Evolutionary conservation across 371 early-diverging fungal species (phyloP).

Genomic region (Apophysomyces ossiformis): DNA sequence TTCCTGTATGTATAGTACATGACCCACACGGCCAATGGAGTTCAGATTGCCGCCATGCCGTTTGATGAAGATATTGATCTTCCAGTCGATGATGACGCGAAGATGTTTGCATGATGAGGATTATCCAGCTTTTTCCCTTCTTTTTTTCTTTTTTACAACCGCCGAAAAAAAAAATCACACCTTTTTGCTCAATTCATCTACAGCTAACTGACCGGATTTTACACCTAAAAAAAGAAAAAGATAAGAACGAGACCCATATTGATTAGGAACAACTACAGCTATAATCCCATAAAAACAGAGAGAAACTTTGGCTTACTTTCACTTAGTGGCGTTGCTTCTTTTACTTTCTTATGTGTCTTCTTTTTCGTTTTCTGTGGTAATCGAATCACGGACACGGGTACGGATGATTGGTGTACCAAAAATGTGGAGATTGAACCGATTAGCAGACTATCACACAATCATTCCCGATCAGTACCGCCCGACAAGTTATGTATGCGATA

Average conservation of each 20-base stretch:
- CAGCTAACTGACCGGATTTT: conserved; percentile 33
- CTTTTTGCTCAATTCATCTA: conserved; percentile 36
- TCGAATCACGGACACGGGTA: conserved; percentile 61
- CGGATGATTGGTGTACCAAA: conserved; percentile 56
- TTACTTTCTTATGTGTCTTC: conserved; percentile 21
- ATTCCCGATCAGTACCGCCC: background rate
- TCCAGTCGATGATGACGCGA: conserved; percentile 41
- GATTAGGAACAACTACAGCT: too few relatives aligned
- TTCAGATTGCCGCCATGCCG: conserved; percentile 24
- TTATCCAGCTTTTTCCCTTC: too few relatives aligned
- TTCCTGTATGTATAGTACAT: conserved; percentile 35
- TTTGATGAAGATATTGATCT: conserved; percentile 49
- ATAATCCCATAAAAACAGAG: background rate
- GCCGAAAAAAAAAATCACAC: conserved; percentile 1
- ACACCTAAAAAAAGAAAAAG: conserved; percentile 24
- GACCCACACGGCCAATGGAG: conserved; percentile 37
- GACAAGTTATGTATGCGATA: background rate
- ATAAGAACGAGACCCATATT: background rate
- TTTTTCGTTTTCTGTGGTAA: conserved; percentile 48
- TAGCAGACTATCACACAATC: conserved; percentile 25
- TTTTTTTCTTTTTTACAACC: too few relatives aligned
- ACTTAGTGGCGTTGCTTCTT: conserved; percentile 29
- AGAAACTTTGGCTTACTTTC: conserved; percentile 27
- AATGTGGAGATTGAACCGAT: conserved; percentile 58
- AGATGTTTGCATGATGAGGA: conserved; percentile 19